Percentiles rank a stretch among this genome's conserved stretches.
Evolutionary conservation across 371 early-diverging fungal genomes (phyloP).

Genomic region (Mortierella sp.): DNA sequence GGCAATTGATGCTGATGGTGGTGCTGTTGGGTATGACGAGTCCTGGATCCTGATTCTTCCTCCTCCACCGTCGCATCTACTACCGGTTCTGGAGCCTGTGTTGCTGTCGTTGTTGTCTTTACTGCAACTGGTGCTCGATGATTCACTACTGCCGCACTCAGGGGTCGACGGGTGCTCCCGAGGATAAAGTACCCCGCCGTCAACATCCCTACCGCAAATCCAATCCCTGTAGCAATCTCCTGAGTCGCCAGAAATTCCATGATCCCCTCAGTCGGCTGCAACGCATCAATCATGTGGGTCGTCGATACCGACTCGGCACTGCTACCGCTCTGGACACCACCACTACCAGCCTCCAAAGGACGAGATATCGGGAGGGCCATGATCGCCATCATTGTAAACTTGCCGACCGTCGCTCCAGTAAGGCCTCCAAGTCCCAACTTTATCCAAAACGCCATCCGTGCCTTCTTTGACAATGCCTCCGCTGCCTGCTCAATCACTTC

Average conservation of each 20-base stretch:
- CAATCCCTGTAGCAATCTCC: slow-evolving; percentile 42
- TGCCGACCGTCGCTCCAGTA: slow-evolving; percentile 45
- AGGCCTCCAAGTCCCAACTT: slow-evolving; percentile 45
- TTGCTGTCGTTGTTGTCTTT: background rate
- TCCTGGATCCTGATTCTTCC: background rate
- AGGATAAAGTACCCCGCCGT: slow-evolving; percentile 44
- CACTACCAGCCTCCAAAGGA: background rate
- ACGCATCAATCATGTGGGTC: slow-evolving; percentile 3
- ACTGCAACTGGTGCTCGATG: background rate
- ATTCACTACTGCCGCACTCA: background rate
- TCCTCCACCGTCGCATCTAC: background rate
- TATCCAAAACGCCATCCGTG: slow-evolving; percentile 36
- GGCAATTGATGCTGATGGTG: slow-evolving; percentile 5
- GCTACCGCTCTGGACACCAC: background rate
- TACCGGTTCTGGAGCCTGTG: background rate
- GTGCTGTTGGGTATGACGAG: background rate
- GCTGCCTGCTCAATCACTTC: slow-evolving; percentile 31
- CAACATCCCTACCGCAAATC: slow-evolving; percentile 38
- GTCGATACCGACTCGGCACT: background rate
- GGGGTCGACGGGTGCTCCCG: slow-evolving; percentile 22
- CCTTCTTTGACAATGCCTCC: slow-evolving; percentile 24
- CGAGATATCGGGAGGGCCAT: slow-evolving; percentile 32
- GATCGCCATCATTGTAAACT: slow-evolving; percentile 43
- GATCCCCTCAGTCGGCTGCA: slow-evolving; percentile 20
- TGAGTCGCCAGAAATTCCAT: slow-evolving; percentile 35